Evolutionary conservation across 176 grass and related monocot genomes (phyloP).

Genomic region (Musa schizocarpa): DNA sequence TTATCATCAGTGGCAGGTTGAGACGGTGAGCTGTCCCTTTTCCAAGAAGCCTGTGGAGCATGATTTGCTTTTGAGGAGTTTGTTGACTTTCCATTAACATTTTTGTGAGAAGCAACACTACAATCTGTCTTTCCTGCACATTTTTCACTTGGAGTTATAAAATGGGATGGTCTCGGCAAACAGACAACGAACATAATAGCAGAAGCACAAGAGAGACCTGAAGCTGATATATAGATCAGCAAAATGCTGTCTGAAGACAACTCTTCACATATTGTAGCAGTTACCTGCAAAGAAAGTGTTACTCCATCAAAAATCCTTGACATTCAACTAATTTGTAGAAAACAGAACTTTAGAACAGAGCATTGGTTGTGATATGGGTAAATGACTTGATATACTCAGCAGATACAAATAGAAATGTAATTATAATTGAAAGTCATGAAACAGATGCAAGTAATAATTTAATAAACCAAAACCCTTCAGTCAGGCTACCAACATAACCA

Average conservation of each 20-base stretch:
- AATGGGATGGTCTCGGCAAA: constrained; percentile 24
- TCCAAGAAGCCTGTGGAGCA: background rate
- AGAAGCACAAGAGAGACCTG: constrained; percentile 50
- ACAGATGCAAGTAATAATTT: too few species aligned
- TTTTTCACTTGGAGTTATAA: constrained; percentile 8
- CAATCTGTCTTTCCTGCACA: constrained; percentile 50
- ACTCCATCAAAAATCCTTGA: background rate
- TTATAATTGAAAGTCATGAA: too few species aligned
- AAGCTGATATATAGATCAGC: constrained; percentile 88
- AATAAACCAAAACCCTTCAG: too few species aligned
- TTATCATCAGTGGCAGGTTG: constrained; percentile 21
- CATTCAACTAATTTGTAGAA: background rate
- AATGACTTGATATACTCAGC: too few species aligned
- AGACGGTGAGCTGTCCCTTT: constrained; percentile 9
- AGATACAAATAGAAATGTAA: too few species aligned
- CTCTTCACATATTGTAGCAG: constrained; percentile 84
- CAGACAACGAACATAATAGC: constrained; percentile 17
- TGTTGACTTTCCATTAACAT: constrained; percentile 34
- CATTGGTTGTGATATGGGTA: background rate
- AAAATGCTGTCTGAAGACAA: constrained; percentile 72
- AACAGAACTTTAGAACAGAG: background rate
- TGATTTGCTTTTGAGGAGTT: constrained; percentile 7
- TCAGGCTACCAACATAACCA: too few species aligned
- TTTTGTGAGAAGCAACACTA: constrained; percentile 42
- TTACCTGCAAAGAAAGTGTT: constrained; percentile 39